A percentile compares a stretch with the other conserved stretches of the same genome.
Evolutionary conservation across 768 basidiomycete species (phyloP).

Genomic region (Boletus patriciae): DNA sequence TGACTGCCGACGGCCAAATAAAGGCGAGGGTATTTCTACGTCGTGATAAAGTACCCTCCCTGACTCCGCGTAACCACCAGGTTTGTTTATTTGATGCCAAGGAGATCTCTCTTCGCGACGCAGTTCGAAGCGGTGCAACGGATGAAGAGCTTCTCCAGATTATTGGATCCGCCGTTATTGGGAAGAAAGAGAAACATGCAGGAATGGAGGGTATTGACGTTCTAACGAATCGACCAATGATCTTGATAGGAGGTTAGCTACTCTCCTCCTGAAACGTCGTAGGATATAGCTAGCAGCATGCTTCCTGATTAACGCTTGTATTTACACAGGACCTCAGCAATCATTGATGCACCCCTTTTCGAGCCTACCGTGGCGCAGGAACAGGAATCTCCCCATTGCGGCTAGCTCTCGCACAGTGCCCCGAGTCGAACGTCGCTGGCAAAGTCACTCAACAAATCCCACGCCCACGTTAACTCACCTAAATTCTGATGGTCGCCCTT

Average conservation of each 20-base stretch:
- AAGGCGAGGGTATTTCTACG: slow-evolving; percentile 50
- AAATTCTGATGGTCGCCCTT: slow-evolving; percentile 65
- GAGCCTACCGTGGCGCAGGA: not conserved
- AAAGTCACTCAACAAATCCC: slow-evolving; percentile 11
- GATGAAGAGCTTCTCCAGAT: slow-evolving; percentile 61
- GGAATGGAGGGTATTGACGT: slow-evolving; percentile 83
- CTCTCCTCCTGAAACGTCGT: slow-evolving; percentile 28
- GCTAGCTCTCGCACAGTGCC: not conserved
- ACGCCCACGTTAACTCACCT: slow-evolving; percentile 61
- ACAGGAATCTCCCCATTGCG: not conserved
- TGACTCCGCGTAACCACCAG: slow-evolving; percentile 37
- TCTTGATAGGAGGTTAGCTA: slow-evolving; percentile 90
- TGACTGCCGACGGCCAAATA: slow-evolving; percentile 90
- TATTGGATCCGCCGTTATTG: slow-evolving; percentile 62
- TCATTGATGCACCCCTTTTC: slow-evolving; percentile 1
- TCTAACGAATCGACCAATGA: slow-evolving; percentile 82
- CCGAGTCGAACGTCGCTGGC: slow-evolving; percentile 25
- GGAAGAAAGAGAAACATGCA: slow-evolving; percentile 80
- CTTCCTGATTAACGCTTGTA: slow-evolving; percentile 26
- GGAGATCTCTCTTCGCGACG: slow-evolving; percentile 78
- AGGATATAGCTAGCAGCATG: slow-evolving; percentile 18
- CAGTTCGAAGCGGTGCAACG: slow-evolving; percentile 61
- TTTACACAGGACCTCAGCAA: slow-evolving; percentile 20
- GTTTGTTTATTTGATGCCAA: slow-evolving; percentile 87
- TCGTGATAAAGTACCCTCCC: not conserved